Percentiles rank a stretch among this genome's conserved stretches.
Conservation (phyloP, 805 yeast genomes). For the Huiozyma sinensis region DNA sequence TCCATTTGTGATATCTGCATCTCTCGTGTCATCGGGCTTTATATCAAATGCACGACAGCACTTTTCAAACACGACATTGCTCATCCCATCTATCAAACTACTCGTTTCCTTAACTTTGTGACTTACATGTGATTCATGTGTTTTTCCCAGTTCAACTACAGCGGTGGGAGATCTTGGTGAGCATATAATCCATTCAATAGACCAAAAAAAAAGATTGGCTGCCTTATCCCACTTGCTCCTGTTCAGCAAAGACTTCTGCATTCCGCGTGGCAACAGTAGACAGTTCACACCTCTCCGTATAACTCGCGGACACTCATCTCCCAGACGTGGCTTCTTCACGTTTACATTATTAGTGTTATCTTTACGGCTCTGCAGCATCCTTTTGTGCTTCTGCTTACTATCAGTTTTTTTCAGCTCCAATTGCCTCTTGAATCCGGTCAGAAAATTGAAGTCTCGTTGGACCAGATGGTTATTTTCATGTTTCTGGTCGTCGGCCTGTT, state of each 20-base stretch:
- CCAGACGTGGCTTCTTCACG: constrained; percentile 3
- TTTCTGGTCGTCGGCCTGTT: constrained; percentile 26
- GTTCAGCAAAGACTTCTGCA: constrained; percentile 56
- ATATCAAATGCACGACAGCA: constrained; percentile 14
- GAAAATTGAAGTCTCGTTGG: constrained; percentile 76
- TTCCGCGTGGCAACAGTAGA: constrained; percentile 54
- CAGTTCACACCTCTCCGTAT: constrained; percentile 59
- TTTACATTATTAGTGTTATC: constrained; percentile 9
- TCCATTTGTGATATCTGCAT: not conserved
- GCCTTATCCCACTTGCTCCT: constrained; percentile 62
- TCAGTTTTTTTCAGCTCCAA: constrained; percentile 51
- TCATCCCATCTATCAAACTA: constrained; percentile 22
- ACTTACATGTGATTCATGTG: constrained; percentile 23
- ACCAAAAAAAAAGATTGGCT: constrained; percentile 59
- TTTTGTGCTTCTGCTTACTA: constrained; percentile 34
- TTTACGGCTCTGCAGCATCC: constrained; percentile 26
- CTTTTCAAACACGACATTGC: constrained; percentile 22
- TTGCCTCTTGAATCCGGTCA: constrained; percentile 47
- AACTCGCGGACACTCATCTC: constrained; percentile 13
- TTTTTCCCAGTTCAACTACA: not conserved
- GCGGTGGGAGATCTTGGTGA: not conserved
- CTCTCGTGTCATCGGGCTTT: not conserved
- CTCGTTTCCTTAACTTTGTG: constrained; percentile 29
- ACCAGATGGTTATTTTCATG: constrained; percentile 35
- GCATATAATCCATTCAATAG: constrained; percentile 58